Conservation (phyloP, 192 early-diverging fungal genomes). For the Coemansia guatemalensis region DNA sequence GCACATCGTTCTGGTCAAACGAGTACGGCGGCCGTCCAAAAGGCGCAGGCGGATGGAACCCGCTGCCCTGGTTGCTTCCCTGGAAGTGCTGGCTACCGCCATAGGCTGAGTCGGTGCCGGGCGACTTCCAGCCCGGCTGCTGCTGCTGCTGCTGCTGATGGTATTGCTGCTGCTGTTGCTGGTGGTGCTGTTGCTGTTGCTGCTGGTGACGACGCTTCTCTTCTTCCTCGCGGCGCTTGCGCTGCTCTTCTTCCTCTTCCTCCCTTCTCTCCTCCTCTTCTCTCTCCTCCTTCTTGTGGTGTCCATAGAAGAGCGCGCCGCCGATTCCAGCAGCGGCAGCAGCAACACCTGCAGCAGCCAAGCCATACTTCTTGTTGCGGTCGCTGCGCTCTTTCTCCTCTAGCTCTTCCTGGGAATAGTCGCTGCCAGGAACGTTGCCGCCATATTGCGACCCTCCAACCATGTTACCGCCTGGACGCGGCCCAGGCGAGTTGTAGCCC, state of each 20-base stretch:
- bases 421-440: conserved; percentile 39
- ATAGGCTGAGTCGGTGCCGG: conserved; percentile 39
- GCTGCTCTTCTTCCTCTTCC: conserved; percentile 21
- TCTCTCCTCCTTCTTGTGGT: conserved; percentile 44
- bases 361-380: conserved; percentile 37
- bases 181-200: conserved; percentile 19
- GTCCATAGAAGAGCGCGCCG: conserved; percentile 40
- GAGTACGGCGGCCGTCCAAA: conserved; percentile 34
- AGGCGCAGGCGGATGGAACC: conserved; percentile 31
- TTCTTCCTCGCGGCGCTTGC: conserved; percentile 18
- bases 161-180: conserved; percentile 5
- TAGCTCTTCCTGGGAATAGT: conserved; percentile 46
- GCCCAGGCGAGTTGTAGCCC: conserved; percentile 17
- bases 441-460: conserved; percentile 27
- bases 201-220: conserved; percentile 20
- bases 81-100: conserved; percentile 16
- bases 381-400: conserved; percentile 30
- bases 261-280: conserved; percentile 22
- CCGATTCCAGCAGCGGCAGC: conserved; percentile 24
- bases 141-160: conserved; percentile 19
- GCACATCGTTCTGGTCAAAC: conserved; percentile 45
- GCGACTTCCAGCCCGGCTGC: conserved; percentile 20
- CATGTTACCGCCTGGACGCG: conserved; percentile 34
- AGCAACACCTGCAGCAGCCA: conserved; percentile 26
- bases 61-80: conserved; percentile 6